These are phyloP conservation scores for Diplodia seriata DNA, from an alignment of 2,329 filamentous ascomycete species.

Conservation along the genomic window DNA sequence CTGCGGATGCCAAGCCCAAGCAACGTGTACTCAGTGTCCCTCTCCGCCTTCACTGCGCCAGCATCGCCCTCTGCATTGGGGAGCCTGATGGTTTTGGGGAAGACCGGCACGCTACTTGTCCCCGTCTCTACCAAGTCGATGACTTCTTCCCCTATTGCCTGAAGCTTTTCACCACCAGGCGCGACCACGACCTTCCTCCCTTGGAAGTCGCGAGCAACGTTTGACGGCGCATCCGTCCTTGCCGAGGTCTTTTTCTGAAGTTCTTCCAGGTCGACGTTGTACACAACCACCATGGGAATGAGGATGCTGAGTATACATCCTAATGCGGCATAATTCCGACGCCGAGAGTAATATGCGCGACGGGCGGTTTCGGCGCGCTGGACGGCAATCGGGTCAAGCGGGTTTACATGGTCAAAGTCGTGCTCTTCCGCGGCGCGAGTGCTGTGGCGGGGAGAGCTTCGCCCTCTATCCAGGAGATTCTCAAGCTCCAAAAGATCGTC, in stretches of 20 bases:
- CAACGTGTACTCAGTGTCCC: conserved; percentile 76
- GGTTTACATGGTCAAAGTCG: conserved; percentile 29
- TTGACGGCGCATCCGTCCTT: conserved; percentile 41
- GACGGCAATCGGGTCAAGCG: conserved; percentile 42
- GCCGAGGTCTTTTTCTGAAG: conserved; percentile 26
- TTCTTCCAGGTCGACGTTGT: conserved; percentile 42
- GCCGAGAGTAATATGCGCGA: conserved; percentile 40
- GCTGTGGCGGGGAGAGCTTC: conserved; percentile 19
- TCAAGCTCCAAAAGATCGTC: conserved; percentile 23
- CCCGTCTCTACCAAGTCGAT: conserved; percentile 81
- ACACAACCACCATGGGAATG: conserved; percentile 46
- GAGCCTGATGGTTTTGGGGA: conserved; percentile 75
- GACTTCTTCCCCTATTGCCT: conserved; percentile 55
- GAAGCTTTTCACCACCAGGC: conserved; percentile 66
- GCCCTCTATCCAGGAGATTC: conserved; percentile 7
- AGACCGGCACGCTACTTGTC: conserved; percentile 77
- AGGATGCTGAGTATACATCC: conserved; percentile 48
- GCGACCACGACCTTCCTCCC: conserved; percentile 66
- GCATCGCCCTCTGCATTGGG: conserved; percentile 50
- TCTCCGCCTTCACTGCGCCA: conserved; percentile 37
- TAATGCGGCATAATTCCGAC: conserved; percentile 45
- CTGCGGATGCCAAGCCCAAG: conserved; percentile 87
- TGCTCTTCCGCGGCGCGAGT: conserved; percentile 24
- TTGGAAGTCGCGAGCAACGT: conserved; percentile 49
- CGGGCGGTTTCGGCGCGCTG: conserved; percentile 45